A percentile compares a stretch with the other conserved stretches of the same genome.
Conservation (phyloP, 495 filamentous ascomycete species). For the Cetradonia linearis region DNA sequence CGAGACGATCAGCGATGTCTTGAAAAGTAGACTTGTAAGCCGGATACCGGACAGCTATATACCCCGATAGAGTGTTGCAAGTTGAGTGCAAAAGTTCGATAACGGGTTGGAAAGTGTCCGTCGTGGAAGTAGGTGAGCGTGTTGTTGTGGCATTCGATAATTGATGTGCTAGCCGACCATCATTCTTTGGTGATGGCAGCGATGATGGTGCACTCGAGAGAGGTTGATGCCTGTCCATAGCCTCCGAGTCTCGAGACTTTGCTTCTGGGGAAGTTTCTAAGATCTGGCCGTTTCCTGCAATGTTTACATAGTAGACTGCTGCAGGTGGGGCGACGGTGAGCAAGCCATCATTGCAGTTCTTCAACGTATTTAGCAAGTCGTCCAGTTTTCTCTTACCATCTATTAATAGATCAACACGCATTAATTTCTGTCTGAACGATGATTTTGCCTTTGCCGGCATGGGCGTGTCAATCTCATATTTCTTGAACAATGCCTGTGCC, state of each 20-base stretch:
- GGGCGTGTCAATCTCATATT: background rate
- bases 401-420: background rate
- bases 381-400: background rate
- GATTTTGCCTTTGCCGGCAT: background rate
- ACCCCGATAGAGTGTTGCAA: background rate
- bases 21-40: background rate
- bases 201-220: background rate
- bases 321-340: background rate
- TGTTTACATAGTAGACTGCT: background rate
- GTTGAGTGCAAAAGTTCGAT: background rate
- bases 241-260: background rate
- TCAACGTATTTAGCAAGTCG: background rate
- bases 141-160: background rate
- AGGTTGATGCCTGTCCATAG: background rate
- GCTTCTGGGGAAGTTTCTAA: background rate
- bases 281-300: background rate
- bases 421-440: background rate
- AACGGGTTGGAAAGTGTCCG: background rate
- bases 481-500: background rate
- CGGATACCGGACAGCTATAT: background rate
- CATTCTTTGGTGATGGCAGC: background rate
- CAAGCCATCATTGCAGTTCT: background rate
- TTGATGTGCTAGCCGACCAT: background rate
- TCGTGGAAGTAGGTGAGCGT: background rate
- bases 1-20: background rate